phyloP scores from a whole-genome alignment of 140 eudicot species.

The Stevia rebaudiana region DNA sequence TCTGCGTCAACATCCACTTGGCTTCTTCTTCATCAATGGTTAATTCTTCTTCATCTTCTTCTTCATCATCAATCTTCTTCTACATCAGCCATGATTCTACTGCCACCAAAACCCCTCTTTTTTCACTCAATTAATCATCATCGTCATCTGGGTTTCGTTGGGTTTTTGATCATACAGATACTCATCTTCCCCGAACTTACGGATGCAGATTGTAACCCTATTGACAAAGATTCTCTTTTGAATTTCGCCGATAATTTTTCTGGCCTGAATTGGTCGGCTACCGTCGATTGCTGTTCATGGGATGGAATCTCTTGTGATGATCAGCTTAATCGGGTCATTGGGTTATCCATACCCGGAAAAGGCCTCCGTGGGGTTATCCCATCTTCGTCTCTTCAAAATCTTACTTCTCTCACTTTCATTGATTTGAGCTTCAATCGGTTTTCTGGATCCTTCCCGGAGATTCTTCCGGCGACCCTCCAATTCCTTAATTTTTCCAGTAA shows the following conservation, averaged over 20 bases:
- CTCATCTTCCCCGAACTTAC: neutral
- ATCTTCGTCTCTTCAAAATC: constrained; percentile 19
- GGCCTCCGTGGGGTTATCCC: constrained; percentile 26
- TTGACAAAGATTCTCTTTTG: constrained; percentile 11
- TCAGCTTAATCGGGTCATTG: constrained; percentile 18
- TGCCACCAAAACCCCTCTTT: neutral
- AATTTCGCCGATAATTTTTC: neutral
- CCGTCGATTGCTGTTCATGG: constrained; percentile 37
- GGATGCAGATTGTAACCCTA: constrained; percentile 14
- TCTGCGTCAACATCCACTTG: constrained; percentile 14
- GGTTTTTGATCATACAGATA: neutral
- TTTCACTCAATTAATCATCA: no score
- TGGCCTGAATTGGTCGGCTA: constrained; percentile 13
- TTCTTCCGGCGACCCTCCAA: constrained; percentile 17
- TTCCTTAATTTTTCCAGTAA: constrained; percentile 33
- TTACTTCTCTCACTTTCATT: constrained; percentile 25
- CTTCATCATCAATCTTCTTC: neutral
- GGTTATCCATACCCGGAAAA: constrained; percentile 23
- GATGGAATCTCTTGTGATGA: constrained; percentile 33
- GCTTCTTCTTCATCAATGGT: neutral
- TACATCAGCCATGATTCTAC: neutral
- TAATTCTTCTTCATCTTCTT: neutral
- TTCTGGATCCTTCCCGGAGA: constrained; percentile 6
- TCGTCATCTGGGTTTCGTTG: neutral
- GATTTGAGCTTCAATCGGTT: constrained; percentile 44